These are phyloP conservation scores for Pseudozyma thailandica DNA, from an alignment of 1,284 basidiomycete genomes.

Conservation along the genomic window DNA sequence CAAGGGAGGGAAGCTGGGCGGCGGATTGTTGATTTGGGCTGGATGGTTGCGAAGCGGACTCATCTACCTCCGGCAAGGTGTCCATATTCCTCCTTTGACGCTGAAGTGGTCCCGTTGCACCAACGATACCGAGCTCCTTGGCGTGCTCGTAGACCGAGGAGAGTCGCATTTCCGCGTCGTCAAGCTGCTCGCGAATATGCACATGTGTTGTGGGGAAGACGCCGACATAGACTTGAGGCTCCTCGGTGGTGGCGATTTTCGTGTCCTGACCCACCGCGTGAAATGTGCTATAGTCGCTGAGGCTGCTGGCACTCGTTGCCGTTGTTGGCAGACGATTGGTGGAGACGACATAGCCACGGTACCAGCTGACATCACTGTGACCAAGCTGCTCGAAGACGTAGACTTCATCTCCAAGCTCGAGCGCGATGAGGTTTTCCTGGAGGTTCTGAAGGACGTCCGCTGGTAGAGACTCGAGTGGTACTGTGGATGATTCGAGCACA, in stretches of 20 bases:
- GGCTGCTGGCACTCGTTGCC: slow-evolving; percentile 68
- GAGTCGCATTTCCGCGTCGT: slow-evolving; percentile 87
- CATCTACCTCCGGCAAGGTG: slow-evolving; percentile 51
- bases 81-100: slow-evolving; percentile 45
- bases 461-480: slow-evolving; percentile 32
- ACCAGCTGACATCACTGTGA: slow-evolving; percentile 64
- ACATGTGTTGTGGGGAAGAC: slow-evolving; percentile 94
- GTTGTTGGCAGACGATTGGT: slow-evolving; percentile 39
- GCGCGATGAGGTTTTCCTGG: slow-evolving; percentile 56
- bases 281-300: slow-evolving; percentile 55
- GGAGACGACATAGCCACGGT: slow-evolving; percentile 81
- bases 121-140: slow-evolving; percentile 52
- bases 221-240: slow-evolving; percentile 87
- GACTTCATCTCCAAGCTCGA: slow-evolving; percentile 86
- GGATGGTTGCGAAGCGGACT: slow-evolving; percentile 34
- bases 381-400: slow-evolving; percentile 74
- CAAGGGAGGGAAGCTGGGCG: slow-evolving; percentile 21
- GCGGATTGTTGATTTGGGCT: slow-evolving; percentile 30
- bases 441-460: slow-evolving; percentile 34
- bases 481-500: slow-evolving; percentile 41
- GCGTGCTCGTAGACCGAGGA: slow-evolving; percentile 73
- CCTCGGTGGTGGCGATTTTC: slow-evolving; percentile 61
- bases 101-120: slow-evolving; percentile 42
- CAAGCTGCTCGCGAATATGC: slow-evolving; percentile 85
- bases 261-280: slow-evolving; percentile 28